These are phyloP conservation scores for Dactylonectria estremocensis DNA, from an alignment of 2,329 filamentous ascomycete species.

Conservation along the genomic window DNA sequence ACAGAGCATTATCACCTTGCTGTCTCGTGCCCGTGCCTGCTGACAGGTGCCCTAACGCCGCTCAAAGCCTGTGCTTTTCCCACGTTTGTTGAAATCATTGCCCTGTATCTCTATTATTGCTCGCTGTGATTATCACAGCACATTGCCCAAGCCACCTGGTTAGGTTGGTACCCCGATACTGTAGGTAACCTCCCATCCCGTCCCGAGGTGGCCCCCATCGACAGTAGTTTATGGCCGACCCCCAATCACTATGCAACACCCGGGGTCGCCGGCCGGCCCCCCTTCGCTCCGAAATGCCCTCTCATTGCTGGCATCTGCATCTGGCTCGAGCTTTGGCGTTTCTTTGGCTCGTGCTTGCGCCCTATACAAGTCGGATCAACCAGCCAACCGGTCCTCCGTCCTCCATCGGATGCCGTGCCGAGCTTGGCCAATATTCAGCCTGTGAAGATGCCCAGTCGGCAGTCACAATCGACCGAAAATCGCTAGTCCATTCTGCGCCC, in stretches of 20 bases:
- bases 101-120: neutral
- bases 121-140: no score
- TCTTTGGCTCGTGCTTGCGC: constrained; percentile 22
- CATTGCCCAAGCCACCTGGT: neutral
- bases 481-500: neutral
- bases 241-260: constrained; percentile 11
- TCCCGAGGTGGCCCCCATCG: constrained; percentile 2
- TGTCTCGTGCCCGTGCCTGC: constrained; percentile 15
- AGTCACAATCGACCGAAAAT: neutral
- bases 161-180: neutral
- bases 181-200: neutral
- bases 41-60: constrained; percentile 16
- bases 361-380: neutral
- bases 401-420: neutral
- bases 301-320: constrained; percentile 11
- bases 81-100: constrained; percentile 10
- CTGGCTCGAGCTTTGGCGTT: constrained; percentile 1
- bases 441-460: constrained; percentile 18
- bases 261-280: constrained; percentile 9
- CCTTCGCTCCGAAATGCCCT: constrained; percentile 11
- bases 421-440: constrained; percentile 9
- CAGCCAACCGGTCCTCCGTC: constrained; percentile 6
- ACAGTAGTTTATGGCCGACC: neutral
- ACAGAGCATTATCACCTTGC: neutral
- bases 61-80: constrained; percentile 14